A percentile compares a stretch with the other conserved stretches of the same genome.
Conservation (phyloP, 2,329 filamentous ascomycete genomes). For the Colletotrichum echinochloae region DNA sequence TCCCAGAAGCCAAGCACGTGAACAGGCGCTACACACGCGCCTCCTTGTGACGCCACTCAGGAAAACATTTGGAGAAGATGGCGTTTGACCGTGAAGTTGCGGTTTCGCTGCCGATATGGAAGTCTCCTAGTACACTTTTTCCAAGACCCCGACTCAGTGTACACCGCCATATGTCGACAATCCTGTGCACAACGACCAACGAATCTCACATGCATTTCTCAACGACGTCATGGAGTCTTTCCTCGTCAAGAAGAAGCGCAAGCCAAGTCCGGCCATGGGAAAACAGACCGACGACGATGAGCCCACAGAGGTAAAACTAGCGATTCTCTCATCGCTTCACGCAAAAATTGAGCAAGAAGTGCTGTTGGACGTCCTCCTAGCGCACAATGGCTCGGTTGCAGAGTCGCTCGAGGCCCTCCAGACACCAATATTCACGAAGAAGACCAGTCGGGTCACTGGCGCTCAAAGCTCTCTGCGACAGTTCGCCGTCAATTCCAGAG, state of each 20-base stretch:
- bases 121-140: neutral
- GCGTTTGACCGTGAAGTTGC: neutral
- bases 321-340: conserved; percentile 82
- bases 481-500: conserved; percentile 52
- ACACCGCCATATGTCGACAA: neutral
- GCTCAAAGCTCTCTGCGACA: conserved; percentile 73
- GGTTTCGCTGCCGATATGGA: too few species aligned
- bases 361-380: conserved; percentile 83
- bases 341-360: conserved; percentile 71
- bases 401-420: conserved; percentile 70
- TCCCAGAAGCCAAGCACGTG: conserved; percentile 12
- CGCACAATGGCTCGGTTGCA: conserved; percentile 81
- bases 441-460: conserved; percentile 54
- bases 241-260: conserved; percentile 67
- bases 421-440: conserved; percentile 49
- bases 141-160: too few species aligned
- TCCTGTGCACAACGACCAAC: neutral
- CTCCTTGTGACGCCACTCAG: conserved; percentile 11
- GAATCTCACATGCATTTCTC: neutral
- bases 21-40: conserved; percentile 27
- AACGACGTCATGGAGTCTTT: conserved; percentile 67
- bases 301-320: conserved; percentile 90
- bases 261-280: conserved; percentile 45
- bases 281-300: conserved; percentile 68
- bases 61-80: neutral